Evolutionary conservation across 2,329 filamentous ascomycete species (phyloP).

Genomic region (Chaetomium sp.): DNA sequence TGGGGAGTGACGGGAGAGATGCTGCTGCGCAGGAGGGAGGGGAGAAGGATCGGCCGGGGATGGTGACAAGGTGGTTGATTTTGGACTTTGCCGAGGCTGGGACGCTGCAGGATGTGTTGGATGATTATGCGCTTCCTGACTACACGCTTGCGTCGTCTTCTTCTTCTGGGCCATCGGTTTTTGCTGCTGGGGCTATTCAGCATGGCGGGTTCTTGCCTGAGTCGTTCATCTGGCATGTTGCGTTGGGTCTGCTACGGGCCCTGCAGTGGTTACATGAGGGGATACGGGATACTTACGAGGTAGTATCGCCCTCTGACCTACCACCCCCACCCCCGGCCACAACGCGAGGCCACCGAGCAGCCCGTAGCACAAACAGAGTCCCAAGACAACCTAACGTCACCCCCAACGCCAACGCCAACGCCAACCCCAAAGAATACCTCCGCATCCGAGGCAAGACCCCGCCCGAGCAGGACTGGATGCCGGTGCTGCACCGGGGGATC

Average conservation of each 20-base stretch:
- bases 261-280: constrained; percentile 49
- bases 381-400: background rate
- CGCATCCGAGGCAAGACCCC: constrained; percentile 4
- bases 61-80: constrained; percentile 27
- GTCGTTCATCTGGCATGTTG: constrained; percentile 50
- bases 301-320: background rate
- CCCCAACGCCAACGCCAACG: too few species aligned
- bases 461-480: constrained; percentile 41
- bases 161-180: too few species aligned
- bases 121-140: constrained; percentile 7
- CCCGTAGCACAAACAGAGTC: background rate
- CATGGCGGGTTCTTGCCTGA: constrained; percentile 40
- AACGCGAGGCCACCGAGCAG: background rate
- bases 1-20: constrained; percentile 1
- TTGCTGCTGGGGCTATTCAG: background rate
- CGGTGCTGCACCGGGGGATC: constrained; percentile 45
- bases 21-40: constrained; percentile 21
- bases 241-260: constrained; percentile 41
- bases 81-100: constrained; percentile 50
- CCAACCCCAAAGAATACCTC: too few species aligned
- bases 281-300: constrained; percentile 15
- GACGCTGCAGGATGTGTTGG: constrained; percentile 36
- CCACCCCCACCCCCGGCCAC: too few species aligned
- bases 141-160: too few species aligned
- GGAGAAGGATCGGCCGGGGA: too few species aligned